Evolutionary conservation across 2,329 filamentous ascomycete species (phyloP).

Genomic region (Colletotrichum sp.): DNA sequence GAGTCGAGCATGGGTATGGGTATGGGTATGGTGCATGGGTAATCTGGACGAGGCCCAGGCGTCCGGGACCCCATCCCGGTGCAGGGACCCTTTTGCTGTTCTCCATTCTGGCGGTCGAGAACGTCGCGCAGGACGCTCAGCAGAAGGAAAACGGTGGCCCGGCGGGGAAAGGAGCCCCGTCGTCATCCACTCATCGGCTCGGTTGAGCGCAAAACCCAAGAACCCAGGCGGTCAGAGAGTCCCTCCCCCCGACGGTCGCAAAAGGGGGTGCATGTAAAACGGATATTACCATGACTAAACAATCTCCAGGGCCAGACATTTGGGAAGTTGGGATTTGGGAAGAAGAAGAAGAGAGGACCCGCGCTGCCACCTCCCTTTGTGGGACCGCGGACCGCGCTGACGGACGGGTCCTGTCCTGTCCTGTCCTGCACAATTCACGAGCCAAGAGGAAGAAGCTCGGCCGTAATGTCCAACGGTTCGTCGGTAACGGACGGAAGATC

Average conservation of each 20-base stretch:
- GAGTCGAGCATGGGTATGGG: neutral
- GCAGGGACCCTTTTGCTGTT: neutral
- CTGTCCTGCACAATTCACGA: neutral
- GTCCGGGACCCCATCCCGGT: conserved; percentile 2
- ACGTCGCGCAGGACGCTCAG: neutral
- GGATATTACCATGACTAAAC: neutral
- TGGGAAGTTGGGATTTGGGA: neutral
- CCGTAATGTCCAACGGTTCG: neutral
- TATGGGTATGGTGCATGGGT: neutral
- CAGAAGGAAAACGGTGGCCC: neutral
- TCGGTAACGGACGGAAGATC: neutral
- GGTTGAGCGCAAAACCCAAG: neutral
- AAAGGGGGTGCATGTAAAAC: neutral
- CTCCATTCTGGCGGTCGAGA: conserved; percentile 2
- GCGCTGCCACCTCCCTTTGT: conserved; percentile 1
- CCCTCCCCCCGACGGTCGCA: neutral
- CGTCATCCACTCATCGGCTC: neutral
- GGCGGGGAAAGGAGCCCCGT: neutral
- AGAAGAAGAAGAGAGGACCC: neutral
- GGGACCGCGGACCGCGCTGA: neutral
- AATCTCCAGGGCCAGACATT: neutral
- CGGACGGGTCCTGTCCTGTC: neutral
- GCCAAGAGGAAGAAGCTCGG: neutral
- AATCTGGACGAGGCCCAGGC: neutral
- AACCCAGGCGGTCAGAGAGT: neutral